Conservation (phyloP, 495 filamentous ascomycete genomes). For the Penicillium subrubescens region DNA sequence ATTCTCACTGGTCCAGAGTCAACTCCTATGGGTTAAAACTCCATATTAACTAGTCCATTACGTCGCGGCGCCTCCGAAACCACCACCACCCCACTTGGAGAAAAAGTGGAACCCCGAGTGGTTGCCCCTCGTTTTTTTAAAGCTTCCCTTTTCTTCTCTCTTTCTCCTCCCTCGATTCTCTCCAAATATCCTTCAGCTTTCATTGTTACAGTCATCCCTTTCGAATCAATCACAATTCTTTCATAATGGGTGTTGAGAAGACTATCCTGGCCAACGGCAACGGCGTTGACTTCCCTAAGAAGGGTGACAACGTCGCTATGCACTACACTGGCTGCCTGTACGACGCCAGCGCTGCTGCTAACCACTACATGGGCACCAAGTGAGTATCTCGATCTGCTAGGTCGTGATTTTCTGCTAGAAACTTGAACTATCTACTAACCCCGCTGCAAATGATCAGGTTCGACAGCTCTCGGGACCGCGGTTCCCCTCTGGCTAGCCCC, state of each 20-base stretch:
- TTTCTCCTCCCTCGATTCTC: neutral
- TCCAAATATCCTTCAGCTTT: neutral
- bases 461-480: slow-evolving; percentile 66
- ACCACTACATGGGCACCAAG: slow-evolving; percentile 53
- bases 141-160: slow-evolving; percentile 4
- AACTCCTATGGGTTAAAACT: neutral
- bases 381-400: slow-evolving; percentile 28
- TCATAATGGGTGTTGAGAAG: slow-evolving; percentile 60
- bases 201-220: neutral
- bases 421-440: neutral
- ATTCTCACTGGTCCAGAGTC: neutral
- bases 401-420: neutral
- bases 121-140: slow-evolving; percentile 15
- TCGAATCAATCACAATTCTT: slow-evolving; percentile 8
- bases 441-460: slow-evolving; percentile 55
- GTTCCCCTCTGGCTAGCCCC: slow-evolving; percentile 61
- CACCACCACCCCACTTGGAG: slow-evolving; percentile 16
- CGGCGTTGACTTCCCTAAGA: slow-evolving; percentile 54
- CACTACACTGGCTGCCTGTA: slow-evolving; percentile 84
- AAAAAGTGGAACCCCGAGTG: slow-evolving; percentile 14
- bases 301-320: slow-evolving; percentile 71
- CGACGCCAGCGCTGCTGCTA: slow-evolving; percentile 53
- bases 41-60: slow-evolving; percentile 8
- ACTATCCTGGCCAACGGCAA: slow-evolving; percentile 50
- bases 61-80: slow-evolving; percentile 14